Conservation (phyloP, 495 filamentous ascomycete genomes). For the Xylaria nigripes region DNA sequence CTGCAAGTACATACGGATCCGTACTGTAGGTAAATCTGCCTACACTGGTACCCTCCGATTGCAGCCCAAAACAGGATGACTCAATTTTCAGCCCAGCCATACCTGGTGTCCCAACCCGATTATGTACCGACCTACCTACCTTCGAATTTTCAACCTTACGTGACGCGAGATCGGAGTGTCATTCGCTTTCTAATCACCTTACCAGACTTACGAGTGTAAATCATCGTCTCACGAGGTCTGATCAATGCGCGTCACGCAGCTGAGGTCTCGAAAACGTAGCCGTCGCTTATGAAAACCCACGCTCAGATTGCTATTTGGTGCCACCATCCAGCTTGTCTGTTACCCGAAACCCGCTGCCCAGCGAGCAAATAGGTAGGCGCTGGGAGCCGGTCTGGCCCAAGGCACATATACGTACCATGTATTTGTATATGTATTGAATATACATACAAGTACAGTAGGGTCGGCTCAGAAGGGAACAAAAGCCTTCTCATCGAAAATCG, state of each 20-base stretch:
- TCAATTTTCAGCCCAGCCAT: slow-evolving; percentile 9
- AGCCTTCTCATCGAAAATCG: background rate
- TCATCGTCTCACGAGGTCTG: slow-evolving; percentile 4
- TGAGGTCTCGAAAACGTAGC: background rate
- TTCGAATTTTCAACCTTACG: background rate
- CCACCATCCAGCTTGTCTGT: slow-evolving; percentile 8
- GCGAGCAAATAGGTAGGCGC: slow-evolving; percentile 4
- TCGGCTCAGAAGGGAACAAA: background rate
- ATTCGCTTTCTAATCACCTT: background rate
- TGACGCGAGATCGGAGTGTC: slow-evolving; percentile 9
- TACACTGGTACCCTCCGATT: background rate
- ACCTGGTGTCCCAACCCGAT: background rate
- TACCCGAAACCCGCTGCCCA: slow-evolving; percentile 7
- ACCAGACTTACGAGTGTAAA: background rate
- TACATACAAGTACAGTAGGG: background rate
- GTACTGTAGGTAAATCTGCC: too few relatives aligned
- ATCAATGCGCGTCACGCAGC: slow-evolving; percentile 1
- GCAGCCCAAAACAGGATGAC: slow-evolving; percentile 12
- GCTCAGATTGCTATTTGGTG: background rate
- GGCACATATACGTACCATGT: background rate
- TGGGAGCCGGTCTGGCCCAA: background rate
- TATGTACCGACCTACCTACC: background rate
- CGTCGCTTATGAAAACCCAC: slow-evolving; percentile 2
- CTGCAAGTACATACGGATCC: too few relatives aligned
- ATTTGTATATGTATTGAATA: too few relatives aligned